Percentiles rank a stretch among this genome's conserved stretches.
These are phyloP conservation scores for Mortierella sp. DNA, from an alignment of 371 early-diverging fungal species.

Conservation along the genomic window DNA sequence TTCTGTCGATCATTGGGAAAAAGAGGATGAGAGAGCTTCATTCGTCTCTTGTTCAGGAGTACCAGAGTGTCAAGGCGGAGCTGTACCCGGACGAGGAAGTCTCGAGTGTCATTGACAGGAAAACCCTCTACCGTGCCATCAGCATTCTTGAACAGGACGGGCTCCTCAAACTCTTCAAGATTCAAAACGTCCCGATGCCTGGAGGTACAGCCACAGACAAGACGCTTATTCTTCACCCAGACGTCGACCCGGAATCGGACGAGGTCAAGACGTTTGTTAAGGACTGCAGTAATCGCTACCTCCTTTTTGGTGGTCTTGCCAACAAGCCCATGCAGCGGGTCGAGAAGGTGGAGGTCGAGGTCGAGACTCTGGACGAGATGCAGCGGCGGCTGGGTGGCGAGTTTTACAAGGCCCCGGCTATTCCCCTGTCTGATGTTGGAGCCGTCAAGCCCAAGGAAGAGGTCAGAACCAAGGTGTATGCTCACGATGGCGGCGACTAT, in stretches of 20 bases:
- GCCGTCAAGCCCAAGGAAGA: slow-evolving; percentile 3
- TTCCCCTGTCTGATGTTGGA: slow-evolving; percentile 29
- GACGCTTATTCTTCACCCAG: slow-evolving; percentile 34
- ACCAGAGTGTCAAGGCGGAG: slow-evolving; percentile 28
- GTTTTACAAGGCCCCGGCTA: slow-evolving; percentile 15
- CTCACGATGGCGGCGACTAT: slow-evolving; percentile 22
- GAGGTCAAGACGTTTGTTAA: slow-evolving; percentile 35
- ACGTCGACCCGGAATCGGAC: slow-evolving; percentile 36
- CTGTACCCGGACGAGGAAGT: slow-evolving; percentile 27
- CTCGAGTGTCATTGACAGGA: slow-evolving; percentile 43
- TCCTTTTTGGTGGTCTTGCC: slow-evolving; percentile 32
- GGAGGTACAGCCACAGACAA: slow-evolving; percentile 24
- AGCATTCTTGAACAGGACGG: slow-evolving; percentile 39
- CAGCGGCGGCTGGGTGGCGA: slow-evolving; percentile 32
- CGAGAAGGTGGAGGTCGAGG: slow-evolving; percentile 34
- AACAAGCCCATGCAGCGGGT: slow-evolving; percentile 14
- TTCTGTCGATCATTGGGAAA: slow-evolving; percentile 36
- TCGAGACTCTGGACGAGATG: slow-evolving; percentile 43
- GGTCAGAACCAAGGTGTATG: not conserved
- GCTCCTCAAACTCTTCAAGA: slow-evolving; percentile 26
- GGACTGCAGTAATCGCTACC: slow-evolving; percentile 32
- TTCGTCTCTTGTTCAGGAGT: slow-evolving; percentile 30
- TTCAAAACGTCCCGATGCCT: slow-evolving; percentile 25
- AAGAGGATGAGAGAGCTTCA: slow-evolving; percentile 41
- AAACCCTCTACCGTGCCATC: slow-evolving; percentile 35